Base-by-base conservation (phyloP, 768 basidiomycete genomes). In the Mrakia frigida region DNA sequence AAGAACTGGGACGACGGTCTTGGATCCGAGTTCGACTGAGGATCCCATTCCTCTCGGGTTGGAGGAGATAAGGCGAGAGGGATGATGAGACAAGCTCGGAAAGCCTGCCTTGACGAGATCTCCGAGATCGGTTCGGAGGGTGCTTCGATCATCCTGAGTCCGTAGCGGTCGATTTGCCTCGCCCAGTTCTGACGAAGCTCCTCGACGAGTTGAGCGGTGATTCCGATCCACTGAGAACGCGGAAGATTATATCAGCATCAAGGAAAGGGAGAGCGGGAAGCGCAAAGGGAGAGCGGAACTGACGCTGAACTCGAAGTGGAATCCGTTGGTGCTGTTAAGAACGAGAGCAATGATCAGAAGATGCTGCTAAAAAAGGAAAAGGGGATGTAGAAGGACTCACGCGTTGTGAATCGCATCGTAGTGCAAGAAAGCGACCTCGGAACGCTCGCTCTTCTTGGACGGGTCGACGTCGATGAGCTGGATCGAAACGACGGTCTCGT, bases 121-220 rank as follows among this genome's bases (percentile, higher is more conserved):
- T 94, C 93, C 82, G 89, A 88, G 82, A 98, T 94, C 82, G 94
- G 93, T 50, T 90, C 90, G 37, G 97, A 93, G 79, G 94, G 94
- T 0, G 92, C 92, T 37, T 77, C 76, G 63, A 77, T 63, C 35
- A 77, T 73, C 16, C 76, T 61, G 2, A 77, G 76, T 6, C 76
- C 76, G 31, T 73, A 77, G 16, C 63, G 70, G n/a, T 46, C 61
- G 41, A 77, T 71, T 28, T 63, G 43, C 63, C 56, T 63, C 16
- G 70, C 50, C 76, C 76, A 77, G 35, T 69, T 60, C 41, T 77
- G 61, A 50, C 70, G 59, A 18, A 61, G 43, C 46, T 71, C 53
- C 82, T 98, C 97, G 33, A 98, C 92, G 14, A 99, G 88, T 82
- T 89, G 92, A 74, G 94, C 93, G 0, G 94, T 94, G 2, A 94